phyloP scores from a whole-genome alignment of 768 basidiomycete species.

The Phylloporus sp. region DNA sequence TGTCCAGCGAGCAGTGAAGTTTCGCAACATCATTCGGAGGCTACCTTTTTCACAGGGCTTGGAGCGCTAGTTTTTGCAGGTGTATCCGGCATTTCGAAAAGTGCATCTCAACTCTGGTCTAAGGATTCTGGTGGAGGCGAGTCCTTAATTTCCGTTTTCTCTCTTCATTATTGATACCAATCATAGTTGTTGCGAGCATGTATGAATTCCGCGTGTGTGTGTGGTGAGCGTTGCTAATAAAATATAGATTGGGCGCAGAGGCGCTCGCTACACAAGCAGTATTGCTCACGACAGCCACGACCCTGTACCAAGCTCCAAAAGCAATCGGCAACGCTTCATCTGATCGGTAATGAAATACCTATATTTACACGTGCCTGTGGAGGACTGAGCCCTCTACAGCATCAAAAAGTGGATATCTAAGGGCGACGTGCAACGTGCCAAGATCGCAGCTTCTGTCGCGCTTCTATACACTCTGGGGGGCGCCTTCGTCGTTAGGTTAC shows the following conservation, averaged over 20 bases:
- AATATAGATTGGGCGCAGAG: constrained; percentile 18
- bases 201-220: constrained; percentile 4
- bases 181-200: constrained; percentile 22
- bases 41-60: constrained; percentile 14
- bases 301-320: constrained; percentile 22
- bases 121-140: constrained; percentile 26
- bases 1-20: not conserved
- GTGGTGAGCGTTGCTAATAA: constrained; percentile 3
- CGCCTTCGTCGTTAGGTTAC: constrained; percentile 9
- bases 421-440: constrained; percentile 16
- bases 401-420: constrained; percentile 20
- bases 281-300: constrained; percentile 21
- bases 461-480: constrained; percentile 15
- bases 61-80: constrained; percentile 16
- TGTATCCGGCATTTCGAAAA: constrained; percentile 18
- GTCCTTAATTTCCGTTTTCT: not conserved
- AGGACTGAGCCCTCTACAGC: constrained; percentile 8
- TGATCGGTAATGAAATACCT: constrained; percentile 18
- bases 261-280: constrained; percentile 26
- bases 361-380: not conserved
- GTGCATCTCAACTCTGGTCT: constrained; percentile 28
- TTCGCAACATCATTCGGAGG: not conserved
- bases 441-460: constrained; percentile 16
- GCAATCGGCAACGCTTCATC: constrained; percentile 20
- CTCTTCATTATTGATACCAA: constrained; percentile 2